A percentile compares a stretch with the other conserved stretches of the same genome.
Evolutionary conservation across 208 protist genomes (phyloP).

Genomic region (Wallacemonas sp.): DNA sequence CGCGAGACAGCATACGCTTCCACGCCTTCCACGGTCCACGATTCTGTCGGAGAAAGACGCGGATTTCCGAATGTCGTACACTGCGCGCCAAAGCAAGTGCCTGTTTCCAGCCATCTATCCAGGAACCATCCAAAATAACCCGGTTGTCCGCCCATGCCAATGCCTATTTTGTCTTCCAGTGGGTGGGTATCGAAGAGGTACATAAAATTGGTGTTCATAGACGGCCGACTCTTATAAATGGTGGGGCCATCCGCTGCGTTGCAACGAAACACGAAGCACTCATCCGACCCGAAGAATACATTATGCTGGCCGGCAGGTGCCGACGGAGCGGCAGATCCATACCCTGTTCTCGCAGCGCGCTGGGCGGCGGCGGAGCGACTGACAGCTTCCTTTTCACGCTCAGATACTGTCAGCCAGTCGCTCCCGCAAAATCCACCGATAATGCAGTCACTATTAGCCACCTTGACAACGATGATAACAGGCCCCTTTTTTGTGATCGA

Average conservation of each 20-base stretch:
- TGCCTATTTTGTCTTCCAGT: conserved; percentile 40
- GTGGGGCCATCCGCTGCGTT: not conserved
- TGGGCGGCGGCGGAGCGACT: conserved; percentile 37
- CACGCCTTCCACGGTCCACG: conserved; percentile 45
- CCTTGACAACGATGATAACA: conserved; percentile 48
- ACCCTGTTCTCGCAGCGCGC: conserved; percentile 42
- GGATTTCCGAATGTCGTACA: conserved; percentile 61
- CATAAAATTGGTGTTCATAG: conserved; percentile 74
- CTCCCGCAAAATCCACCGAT: conserved; percentile 63
- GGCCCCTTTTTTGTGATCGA: conserved; percentile 35
- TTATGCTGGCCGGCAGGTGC: conserved; percentile 40
- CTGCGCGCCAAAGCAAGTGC: conserved; percentile 29
- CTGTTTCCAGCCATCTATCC: conserved; percentile 67
- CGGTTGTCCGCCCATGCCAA: conserved; percentile 69
- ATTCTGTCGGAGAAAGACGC: conserved; percentile 35
- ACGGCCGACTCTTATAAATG: conserved; percentile 30
- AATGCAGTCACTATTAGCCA: conserved; percentile 25
- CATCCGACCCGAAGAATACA: conserved; percentile 60
- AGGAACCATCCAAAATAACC: conserved; percentile 71
- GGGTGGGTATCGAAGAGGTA: conserved; percentile 73
- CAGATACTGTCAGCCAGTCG: conserved; percentile 50
- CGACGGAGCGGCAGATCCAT: conserved; percentile 1
- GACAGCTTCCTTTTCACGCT: conserved; percentile 44
- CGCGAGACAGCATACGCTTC: conserved; percentile 60
- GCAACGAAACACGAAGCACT: conserved; percentile 55